A percentile compares a stretch with the other conserved stretches of the same genome.
Evolutionary conservation across 176 grass and related monocot genomes (phyloP).

Genomic region (Puya raimondii): DNA sequence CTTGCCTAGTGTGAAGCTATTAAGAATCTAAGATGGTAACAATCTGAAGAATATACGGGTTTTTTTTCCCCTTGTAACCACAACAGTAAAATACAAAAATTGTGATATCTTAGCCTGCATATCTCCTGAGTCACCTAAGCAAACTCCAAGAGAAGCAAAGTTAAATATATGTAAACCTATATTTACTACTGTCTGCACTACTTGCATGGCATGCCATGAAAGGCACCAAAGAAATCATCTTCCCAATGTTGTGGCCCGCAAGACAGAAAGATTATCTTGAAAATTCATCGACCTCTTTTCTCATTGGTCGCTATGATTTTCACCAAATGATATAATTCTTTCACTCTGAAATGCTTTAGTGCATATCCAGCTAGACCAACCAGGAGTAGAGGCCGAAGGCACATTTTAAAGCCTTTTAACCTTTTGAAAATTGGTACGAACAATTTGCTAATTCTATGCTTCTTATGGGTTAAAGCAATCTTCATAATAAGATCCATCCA

Average conservation of each 20-base stretch:
- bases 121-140: background rate
- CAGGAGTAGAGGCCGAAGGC: background rate
- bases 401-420: background rate
- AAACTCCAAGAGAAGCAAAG: background rate
- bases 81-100: background rate
- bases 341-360: background rate
- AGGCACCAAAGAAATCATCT: no score
- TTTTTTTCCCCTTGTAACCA: background rate
- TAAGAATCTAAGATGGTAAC: background rate
- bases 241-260: no score
- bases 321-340: background rate
- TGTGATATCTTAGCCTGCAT: background rate
- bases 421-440: background rate
- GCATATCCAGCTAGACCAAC: background rate
- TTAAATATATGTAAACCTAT: background rate
- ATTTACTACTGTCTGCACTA: background rate
- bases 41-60: background rate
- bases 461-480: no score
- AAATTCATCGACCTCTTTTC: no score
- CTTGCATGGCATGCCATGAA: background rate
- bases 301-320: no score
- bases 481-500: no score
- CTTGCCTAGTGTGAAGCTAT: background rate
- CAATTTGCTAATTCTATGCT: background rate
- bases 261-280: no score